Base-by-base conservation (phyloP, 2,329 filamentous ascomycete species). In the Aspergillus piperis region DNA sequence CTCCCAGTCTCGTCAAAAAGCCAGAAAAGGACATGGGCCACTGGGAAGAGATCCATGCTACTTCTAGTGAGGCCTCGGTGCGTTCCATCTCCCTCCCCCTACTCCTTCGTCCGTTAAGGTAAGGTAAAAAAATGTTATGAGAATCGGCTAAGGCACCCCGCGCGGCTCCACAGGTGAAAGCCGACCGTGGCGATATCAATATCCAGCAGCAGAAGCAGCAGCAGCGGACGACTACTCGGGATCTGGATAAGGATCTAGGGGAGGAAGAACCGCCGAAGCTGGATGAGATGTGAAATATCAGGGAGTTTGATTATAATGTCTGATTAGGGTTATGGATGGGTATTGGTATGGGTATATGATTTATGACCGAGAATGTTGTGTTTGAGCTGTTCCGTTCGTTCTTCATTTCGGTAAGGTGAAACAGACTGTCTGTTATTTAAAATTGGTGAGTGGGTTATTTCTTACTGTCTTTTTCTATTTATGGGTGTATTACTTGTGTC, bases 21-120 rank as follows among this genome's bases (percentile, higher is more conserved):
- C n/a, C 54, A 3, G 42, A n/a, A 11, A n/a, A 55, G 4, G 49
- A 51, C 2, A 15, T 30, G 10, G 47, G 15, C 7, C 23, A 32
- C 8, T 64, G 62, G 62, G 62, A 64, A 21, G 62, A 64, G 55
- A 11, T 60, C 2, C 60, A 64, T n/a, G 54, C 62, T 17, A 64
- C 62, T 1, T 8, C 58, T 23, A 64, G 62, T 36, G 62, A 64
- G 58, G 49, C 52, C 11, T 36, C 51, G 47, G 62, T 63, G 57
- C 54, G 52, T 55, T 30, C 5, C 5, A 30, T 11, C 10, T 30
- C 10, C 8, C n/a, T n/a, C n/a, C 17, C 5, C 23, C 25, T 17
- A 4, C 5, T 3, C 11, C 3, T 48, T 25, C 32, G 13, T n/a
- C 15, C 15, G 7, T 17, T 32, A 15, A 15, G 10, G 15, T 25